Base-by-base conservation (phyloP, 2,329 filamentous ascomycete genomes). In the Knufia fluminis region DNA sequence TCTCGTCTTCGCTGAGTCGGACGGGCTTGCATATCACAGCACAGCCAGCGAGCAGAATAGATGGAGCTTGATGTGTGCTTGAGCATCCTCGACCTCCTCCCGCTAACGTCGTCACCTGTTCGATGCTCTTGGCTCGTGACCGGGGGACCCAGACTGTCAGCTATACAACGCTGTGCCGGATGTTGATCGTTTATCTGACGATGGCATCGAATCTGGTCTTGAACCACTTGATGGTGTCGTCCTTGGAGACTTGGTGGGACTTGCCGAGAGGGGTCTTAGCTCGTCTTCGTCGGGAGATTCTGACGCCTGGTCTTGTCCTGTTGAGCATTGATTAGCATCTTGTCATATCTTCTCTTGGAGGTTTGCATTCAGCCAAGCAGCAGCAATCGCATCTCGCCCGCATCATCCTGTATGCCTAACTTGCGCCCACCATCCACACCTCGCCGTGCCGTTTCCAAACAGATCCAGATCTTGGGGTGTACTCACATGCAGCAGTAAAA, bases 401-500 rank as follows among this genome's bases (percentile, higher is more conserved):
- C n/a, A n/a, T n/a, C n/a, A n/a, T n/a, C n/a, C n/a, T n/a, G n/a
- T n/a, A n/a, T n/a, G n/a, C n/a, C n/a, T n/a, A n/a, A n/a, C n/a
- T n/a, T n/a, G n/a, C n/a, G n/a, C n/a, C n/a, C n/a, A n/a, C n/a
- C n/a, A n/a, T 48, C 36, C 10, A 10, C 26, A 31, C 3, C 19
- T 26, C 22, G n/a, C n/a, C n/a, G n/a, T n/a, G n/a, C n/a, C n/a
- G n/a, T n/a, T n/a, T n/a, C n/a, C n/a, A n/a, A n/a, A n/a, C n/a
- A n/a, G n/a, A n/a, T n/a, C n/a, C 6, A 36, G 22, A 26, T 3
- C 31, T n/a, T 10, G 31, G 24, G 19, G 20, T 19, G 40, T 40
- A 78, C 78, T 74, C 66, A 82, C 92, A 98, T 98, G 88, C 91
- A 97, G 86, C 85, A 90, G 86, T 96, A 98, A 79, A 98, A 98